A percentile compares a stretch with the other conserved stretches of the same genome.
These are phyloP conservation scores for Xylariomycetidae sp. DNA, from an alignment of 2,329 filamentous ascomycete genomes.

Conservation along the genomic window DNA sequence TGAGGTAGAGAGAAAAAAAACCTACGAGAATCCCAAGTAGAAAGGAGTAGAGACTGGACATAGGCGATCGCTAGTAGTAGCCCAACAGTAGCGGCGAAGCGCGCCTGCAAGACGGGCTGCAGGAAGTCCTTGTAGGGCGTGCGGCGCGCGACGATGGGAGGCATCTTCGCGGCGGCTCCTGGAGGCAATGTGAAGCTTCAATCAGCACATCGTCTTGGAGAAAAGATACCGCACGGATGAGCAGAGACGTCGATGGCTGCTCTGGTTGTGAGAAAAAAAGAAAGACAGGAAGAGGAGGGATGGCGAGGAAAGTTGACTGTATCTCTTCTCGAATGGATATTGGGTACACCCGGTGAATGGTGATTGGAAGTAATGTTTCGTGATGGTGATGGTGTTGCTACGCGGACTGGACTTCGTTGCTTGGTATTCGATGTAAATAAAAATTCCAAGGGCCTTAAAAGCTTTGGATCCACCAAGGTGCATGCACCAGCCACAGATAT, in stretches of 20 bases:
- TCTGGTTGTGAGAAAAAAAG: slow-evolving; percentile 5
- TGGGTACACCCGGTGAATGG: too few relatives aligned
- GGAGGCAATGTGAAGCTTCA: slow-evolving; percentile 30
- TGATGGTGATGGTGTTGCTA: too few relatives aligned
- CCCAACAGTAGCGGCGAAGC: slow-evolving; percentile 75
- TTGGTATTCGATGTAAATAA: too few relatives aligned
- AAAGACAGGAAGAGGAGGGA: slow-evolving; percentile 1
- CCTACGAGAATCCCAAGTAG: slow-evolving; percentile 66
- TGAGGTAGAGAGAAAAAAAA: slow-evolving; percentile 11
- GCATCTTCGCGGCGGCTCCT: slow-evolving; percentile 47
- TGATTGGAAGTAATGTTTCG: too few relatives aligned
- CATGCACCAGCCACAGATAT: too few relatives aligned
- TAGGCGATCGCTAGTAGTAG: slow-evolving; percentile 70
- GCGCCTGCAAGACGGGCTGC: slow-evolving; percentile 79
- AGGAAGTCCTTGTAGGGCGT: slow-evolving; percentile 81
- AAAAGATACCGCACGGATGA: too few relatives aligned
- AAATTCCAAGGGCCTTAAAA: too few relatives aligned
- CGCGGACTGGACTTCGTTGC: too few relatives aligned
- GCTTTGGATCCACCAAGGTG: too few relatives aligned
- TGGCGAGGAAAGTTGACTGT: slow-evolving; percentile 1
- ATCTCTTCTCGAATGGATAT: too few relatives aligned
- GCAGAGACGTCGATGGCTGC: too few relatives aligned
- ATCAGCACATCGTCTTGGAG: too few relatives aligned
- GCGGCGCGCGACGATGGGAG: slow-evolving; percentile 49
- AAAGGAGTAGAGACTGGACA: slow-evolving; percentile 63